Conservation (phyloP, 495 filamentous ascomycete genomes). For the Tuber calosporum region DNA sequence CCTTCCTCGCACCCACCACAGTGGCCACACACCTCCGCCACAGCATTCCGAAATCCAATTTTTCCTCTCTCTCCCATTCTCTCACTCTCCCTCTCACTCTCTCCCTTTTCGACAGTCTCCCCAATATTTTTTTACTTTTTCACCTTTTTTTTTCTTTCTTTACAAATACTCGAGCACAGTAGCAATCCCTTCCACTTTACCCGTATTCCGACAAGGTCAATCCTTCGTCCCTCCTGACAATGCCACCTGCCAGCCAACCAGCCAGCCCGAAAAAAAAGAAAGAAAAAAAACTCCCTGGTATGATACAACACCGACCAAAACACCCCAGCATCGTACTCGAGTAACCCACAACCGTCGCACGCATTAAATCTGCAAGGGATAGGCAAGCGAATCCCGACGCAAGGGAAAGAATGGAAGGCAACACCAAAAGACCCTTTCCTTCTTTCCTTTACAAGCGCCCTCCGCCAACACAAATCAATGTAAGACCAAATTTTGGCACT, state of each 20-base stretch:
- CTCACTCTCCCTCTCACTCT: neutral
- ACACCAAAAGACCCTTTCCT: neutral
- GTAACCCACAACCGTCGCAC: neutral
- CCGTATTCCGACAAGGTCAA: neutral
- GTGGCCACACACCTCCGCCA: neutral
- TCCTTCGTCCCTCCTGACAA: neutral
- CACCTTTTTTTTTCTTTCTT: too few species aligned
- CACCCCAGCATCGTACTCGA: neutral
- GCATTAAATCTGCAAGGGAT: conserved; percentile 1
- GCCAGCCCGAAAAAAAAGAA: too few species aligned
- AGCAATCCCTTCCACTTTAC: neutral
- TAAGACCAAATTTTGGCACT: neutral
- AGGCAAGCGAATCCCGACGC: neutral
- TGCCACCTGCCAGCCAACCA: neutral
- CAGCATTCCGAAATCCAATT: neutral
- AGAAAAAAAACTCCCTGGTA: neutral
- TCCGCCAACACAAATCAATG: neutral
- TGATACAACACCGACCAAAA: neutral
- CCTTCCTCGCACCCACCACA: neutral
- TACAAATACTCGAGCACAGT: too few species aligned
- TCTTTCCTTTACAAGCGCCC: neutral
- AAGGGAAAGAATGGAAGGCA: neutral
- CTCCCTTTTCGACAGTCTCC: neutral
- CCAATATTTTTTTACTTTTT: neutral
- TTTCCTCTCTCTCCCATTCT: too few species aligned